These are phyloP conservation scores for Starmerella apicola DNA, from an alignment of 805 yeast species.

Conservation along the genomic window DNA sequence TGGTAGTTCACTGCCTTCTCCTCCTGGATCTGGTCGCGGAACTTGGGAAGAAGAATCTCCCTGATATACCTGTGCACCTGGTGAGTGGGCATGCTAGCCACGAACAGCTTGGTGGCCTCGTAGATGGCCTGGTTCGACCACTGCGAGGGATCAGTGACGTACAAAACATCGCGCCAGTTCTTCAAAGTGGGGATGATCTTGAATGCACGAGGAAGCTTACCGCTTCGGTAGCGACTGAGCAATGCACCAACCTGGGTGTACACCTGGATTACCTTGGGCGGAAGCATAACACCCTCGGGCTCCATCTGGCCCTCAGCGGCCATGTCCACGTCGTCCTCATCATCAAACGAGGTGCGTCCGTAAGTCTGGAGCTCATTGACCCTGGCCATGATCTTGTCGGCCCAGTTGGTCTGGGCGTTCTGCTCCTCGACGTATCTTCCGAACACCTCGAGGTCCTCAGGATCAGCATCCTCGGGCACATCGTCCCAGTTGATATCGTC, in stretches of 20 bases:
- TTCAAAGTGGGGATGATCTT: conserved; percentile 84
- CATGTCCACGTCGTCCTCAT: conserved; percentile 27
- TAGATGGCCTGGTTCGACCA: conserved; percentile 95
- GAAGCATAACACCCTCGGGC: conserved; percentile 64
- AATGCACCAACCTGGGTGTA: conserved; percentile 84
- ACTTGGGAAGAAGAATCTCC: conserved; percentile 30
- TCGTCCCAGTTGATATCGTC: conserved; percentile 37
- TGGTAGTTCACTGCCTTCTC: conserved; percentile 70
- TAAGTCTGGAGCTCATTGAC: conserved; percentile 27
- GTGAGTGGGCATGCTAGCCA: conserved; percentile 73
- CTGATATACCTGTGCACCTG: conserved; percentile 80
- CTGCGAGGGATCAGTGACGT: conserved; percentile 77
- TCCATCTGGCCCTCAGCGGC: conserved; percentile 23
- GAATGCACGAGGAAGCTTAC: conserved; percentile 91
- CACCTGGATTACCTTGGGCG: conserved; percentile 93
- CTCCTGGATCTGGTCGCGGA: conserved; percentile 30
- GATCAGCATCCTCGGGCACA: conserved; percentile 50
- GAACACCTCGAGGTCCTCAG: conserved; percentile 72
- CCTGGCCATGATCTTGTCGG: conserved; percentile 88
- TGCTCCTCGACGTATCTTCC: conserved; percentile 44
- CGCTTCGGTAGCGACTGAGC: conserved; percentile 81
- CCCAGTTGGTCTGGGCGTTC: conserved; percentile 34
- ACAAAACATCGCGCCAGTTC: conserved; percentile 92
- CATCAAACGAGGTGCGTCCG: conserved; percentile 35
- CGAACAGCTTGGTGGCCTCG: conserved; percentile 90